Base-by-base conservation (phyloP, 352 stramenopile genomes). In the Phytopythium vexans region DNA sequence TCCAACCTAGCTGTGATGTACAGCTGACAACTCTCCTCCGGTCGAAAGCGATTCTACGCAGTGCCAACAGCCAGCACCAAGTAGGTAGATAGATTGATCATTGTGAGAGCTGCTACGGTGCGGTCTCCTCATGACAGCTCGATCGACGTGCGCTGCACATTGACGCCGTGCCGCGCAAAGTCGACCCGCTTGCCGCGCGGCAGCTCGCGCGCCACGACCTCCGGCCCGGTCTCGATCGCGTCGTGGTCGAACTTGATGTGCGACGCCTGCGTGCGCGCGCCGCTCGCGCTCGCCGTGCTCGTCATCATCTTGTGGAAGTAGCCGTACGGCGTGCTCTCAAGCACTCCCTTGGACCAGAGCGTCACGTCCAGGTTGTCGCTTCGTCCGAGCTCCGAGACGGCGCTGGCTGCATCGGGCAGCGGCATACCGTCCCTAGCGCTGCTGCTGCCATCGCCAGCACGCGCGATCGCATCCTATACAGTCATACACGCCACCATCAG, bases 221-320 rank as follows among this genome's bases (percentile, higher is more conserved):
- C 77, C 0, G 60, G 33, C 0, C 72, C 79, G 3, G 57, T 67
- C 52, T 86, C 82, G 15, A 89, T 65, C 55, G 85, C 64, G 68
- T 92, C 89, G 41, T 89, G 82, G 49, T 92, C 77, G 6, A 88
- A 53, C n/a, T 74, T 74, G 21, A 89, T 73, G 31, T 60, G 74
- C 27, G 82, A 92, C 44, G 77, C 69, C 46, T 85, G 76, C 31
- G 74, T 78, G 49, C 77, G 82, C 36, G 66, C 74, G 15, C 67
- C 64, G 54, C 82, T 70, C 0, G 62, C 52, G 52, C 56, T 80
- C 12, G 68, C 57, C 0, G 65, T 74, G 48, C 60, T 80, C 53
- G 58, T 77, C 77, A 89, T 89, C 70, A 89, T 84, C 57, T 89
- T 91, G 74, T 92, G 72, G 70, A 92, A 92, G 54, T 90, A 92